These are phyloP conservation scores for Pseudozyma sp. DNA, from an alignment of 1,284 basidiomycete genomes.

Conservation along the genomic window DNA sequence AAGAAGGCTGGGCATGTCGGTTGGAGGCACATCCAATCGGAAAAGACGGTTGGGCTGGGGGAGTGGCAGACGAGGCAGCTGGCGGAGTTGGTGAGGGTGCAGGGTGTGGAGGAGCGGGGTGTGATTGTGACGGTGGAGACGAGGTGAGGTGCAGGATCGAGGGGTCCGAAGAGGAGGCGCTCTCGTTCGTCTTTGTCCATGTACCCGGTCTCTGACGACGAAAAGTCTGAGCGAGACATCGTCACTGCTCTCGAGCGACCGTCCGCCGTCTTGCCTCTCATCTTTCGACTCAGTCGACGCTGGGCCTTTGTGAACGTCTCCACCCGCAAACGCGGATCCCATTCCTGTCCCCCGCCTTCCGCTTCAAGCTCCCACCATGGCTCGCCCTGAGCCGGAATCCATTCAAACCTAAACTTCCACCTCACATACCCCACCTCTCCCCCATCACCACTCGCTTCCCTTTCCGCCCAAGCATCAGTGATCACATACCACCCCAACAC, in stretches of 20 bases:
- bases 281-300: conserved; percentile 7
- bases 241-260: not conserved
- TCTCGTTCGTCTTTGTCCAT: conserved; percentile 2
- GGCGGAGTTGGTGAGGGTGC: conserved; percentile 16
- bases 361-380: conserved; percentile 44
- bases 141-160: conserved; percentile 4
- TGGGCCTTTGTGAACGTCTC: conserved; percentile 26
- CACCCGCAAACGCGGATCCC: conserved; percentile 28
- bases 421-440: conserved; percentile 22
- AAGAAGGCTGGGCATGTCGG: conserved; percentile 41
- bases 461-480: conserved; percentile 52
- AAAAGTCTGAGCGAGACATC: not conserved
- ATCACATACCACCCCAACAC: conserved; percentile 58
- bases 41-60: conserved; percentile 27
- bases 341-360: not conserved
- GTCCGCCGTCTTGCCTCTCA: conserved; percentile 3
- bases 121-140: conserved; percentile 16
- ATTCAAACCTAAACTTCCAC: conserved; percentile 58
- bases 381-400: conserved; percentile 41
- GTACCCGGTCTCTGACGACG: not conserved
- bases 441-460: conserved; percentile 7
- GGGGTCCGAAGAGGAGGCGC: conserved; percentile 15
- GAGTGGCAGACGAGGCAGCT: conserved; percentile 17
- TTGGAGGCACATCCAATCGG: conserved; percentile 45
- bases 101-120: conserved; percentile 4